A percentile compares a stretch with the other conserved stretches of the same genome.
phyloP scores from a whole-genome alignment of 352 stramenopile species.

The Hyaloperonospora brassicae region DNA sequence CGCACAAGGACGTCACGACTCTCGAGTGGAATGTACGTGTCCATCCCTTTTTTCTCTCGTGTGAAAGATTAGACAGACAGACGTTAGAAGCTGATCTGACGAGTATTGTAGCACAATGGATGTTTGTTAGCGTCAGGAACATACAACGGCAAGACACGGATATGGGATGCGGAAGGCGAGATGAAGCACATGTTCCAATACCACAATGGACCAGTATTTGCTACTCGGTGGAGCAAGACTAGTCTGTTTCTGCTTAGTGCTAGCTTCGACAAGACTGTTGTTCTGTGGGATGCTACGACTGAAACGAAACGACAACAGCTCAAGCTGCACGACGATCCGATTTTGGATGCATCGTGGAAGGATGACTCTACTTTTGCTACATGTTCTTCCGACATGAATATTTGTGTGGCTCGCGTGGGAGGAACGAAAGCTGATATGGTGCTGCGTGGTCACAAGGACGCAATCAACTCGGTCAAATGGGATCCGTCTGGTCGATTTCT shows the following conservation, averaged over 20 bases:
- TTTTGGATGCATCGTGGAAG: slow-evolving; percentile 91
- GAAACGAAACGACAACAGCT: slow-evolving; percentile 92
- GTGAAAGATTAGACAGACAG: no score
- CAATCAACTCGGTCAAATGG: slow-evolving; percentile 99
- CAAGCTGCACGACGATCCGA: slow-evolving; percentile 88
- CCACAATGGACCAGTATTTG: slow-evolving; percentile 82
- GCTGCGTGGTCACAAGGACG: slow-evolving; percentile 90
- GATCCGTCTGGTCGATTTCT: slow-evolving; percentile 90
- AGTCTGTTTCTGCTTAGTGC: slow-evolving; percentile 65
- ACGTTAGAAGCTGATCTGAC: slow-evolving; percentile 2
- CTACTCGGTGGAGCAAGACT: slow-evolving; percentile 76
- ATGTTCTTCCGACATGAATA: slow-evolving; percentile 90
- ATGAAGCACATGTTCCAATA: slow-evolving; percentile 79
- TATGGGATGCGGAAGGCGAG: slow-evolving; percentile 69
- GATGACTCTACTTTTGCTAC: slow-evolving; percentile 91
- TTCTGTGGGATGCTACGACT: slow-evolving; percentile 70
- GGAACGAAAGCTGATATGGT: slow-evolving; percentile 65
- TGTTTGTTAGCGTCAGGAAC: slow-evolving; percentile 90
- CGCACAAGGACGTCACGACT: slow-evolving; percentile 97
- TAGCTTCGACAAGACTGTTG: slow-evolving; percentile 83
- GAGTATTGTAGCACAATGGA: slow-evolving; percentile 66
- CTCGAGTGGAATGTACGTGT: slow-evolving; percentile 93
- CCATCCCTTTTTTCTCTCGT: neutral
- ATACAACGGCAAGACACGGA: slow-evolving; percentile 90
- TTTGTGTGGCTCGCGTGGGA: slow-evolving; percentile 87